Evolutionary conservation across 164 flowering plant genomes (phyloP).

Genomic region (Pachysandra terminalis): DNA sequence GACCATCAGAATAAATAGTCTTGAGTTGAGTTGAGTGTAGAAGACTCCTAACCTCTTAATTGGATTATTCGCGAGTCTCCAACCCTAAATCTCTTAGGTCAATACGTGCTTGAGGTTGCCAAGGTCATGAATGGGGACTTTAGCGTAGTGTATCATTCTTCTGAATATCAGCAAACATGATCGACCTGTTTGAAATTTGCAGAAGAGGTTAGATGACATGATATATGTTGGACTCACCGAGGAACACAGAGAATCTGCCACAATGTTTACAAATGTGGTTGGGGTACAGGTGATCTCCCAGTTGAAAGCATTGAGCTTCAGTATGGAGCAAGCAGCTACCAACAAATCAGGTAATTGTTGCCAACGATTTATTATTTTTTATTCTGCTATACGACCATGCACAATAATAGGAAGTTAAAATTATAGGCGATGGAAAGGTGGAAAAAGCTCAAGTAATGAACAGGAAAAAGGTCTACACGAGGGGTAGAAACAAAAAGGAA

Average conservation of each 20-base stretch:
- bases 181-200: constrained; percentile 48
- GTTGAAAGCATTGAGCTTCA: constrained; percentile 37
- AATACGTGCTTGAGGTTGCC: constrained; percentile 85
- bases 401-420: not conserved
- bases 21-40: no score
- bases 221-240: constrained; percentile 94
- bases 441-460: no score
- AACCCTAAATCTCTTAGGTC: constrained; percentile 74
- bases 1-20: no score
- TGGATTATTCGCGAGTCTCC: no score
- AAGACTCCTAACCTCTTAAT: no score
- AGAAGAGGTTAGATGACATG: constrained; percentile 93
- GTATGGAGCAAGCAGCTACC: constrained; percentile 15
- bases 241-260: constrained; percentile 85
- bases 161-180: constrained; percentile 23
- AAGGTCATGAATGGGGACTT: constrained; percentile 46
- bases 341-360: constrained; percentile 44
- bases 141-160: not conserved
- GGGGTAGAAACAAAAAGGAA: no score
- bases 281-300: constrained; percentile 89
- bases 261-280: constrained; percentile 81
- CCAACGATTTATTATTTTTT: not conserved
- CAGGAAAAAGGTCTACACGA: no score
- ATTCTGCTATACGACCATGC: not conserved
- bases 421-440: not conserved